Evolutionary conservation across 1,139 yeast species (phyloP), one percentile per base, ranked within the genome.

Genomic region (Yamadazyma mexicana): DNA sequence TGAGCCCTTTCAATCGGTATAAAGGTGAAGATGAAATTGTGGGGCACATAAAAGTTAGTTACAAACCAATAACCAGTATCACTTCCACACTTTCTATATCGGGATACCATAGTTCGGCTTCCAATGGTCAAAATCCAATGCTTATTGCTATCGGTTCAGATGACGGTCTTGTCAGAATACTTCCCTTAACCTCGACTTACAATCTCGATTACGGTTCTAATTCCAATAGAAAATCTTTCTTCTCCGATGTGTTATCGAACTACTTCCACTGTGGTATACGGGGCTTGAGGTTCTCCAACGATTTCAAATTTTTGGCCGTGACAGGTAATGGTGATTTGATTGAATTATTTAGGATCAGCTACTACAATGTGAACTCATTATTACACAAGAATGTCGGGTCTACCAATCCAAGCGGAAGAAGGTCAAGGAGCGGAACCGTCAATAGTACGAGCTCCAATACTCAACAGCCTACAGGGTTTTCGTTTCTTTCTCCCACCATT

Each of bases 181-280:
- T 86, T 32, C 85, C 83, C 54, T 56, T 81, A 16, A 45, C 56
- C 15, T 52, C 56, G 10, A 58, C 67, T 6, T 51, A 47, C 35
- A 49, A 50, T 28, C 34, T 34, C 11, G 51, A 52, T 31, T 59
- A 57, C 39, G 63, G 63, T 2, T 62, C 59, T 18, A 61, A 61
- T 10, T 18, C 38, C 11, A 51, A 54, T 33, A 35, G 37, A 25
- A 56, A 54, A 23, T 80, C 79, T 10, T 41, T 66, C 1, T 53
- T 83, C 4, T 66, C 80, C 1, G 94, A 84, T 53, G 65, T 83
- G 1, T 59, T 81, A 33, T 80, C 87, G 5, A 76, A 85, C 35
- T 83, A 81, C 53, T 87, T 81, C 50, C 64, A 61, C 54, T 87
- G 83, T 30, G 89, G 91, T 0, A 62, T 84, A 12, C 60, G 77